Evolutionary conservation across 768 basidiomycete genomes (phyloP).

Genomic region (Filobasidium wieringae): DNA sequence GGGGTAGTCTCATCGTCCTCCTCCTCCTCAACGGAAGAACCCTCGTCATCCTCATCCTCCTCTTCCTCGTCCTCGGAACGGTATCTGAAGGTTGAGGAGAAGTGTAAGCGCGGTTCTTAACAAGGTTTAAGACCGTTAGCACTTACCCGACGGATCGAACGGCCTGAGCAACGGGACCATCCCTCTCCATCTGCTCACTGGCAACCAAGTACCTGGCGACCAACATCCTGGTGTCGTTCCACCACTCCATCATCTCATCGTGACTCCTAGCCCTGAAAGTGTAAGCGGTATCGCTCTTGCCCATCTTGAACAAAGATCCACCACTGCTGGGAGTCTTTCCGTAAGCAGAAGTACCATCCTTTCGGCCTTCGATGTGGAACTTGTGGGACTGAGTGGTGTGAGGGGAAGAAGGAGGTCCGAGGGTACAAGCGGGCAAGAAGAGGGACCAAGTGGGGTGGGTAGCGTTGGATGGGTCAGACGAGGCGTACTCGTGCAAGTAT

Average conservation of each 20-base stretch:
- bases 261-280: slow-evolving; percentile 76
- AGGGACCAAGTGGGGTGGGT: slow-evolving; percentile 62
- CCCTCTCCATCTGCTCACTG: slow-evolving; percentile 81
- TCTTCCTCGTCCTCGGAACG: slow-evolving; percentile 58
- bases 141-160: slow-evolving; percentile 78
- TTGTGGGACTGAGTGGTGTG: slow-evolving; percentile 65
- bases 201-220: slow-evolving; percentile 89
- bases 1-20: slow-evolving; percentile 40
- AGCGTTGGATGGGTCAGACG: slow-evolving; percentile 53
- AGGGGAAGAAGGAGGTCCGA: slow-evolving; percentile 71
- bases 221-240: slow-evolving; percentile 92
- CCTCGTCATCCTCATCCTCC: slow-evolving; percentile 46
- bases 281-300: slow-evolving; percentile 51
- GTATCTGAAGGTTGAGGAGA: slow-evolving; percentile 19
- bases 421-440: slow-evolving; percentile 88
- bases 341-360: slow-evolving; percentile 57
- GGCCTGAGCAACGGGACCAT: slow-evolving; percentile 82
- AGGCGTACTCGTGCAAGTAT: slow-evolving; percentile 82
- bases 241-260: slow-evolving; percentile 99
- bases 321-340: slow-evolving; percentile 34
- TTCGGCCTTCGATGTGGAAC: slow-evolving; percentile 91
- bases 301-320: slow-evolving; percentile 43
- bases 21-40: slow-evolving; percentile 52
- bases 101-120: slow-evolving; percentile 4
- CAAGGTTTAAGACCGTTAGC: neutral